Base-by-base conservation (phyloP, 768 basidiomycete genomes). In the Dentipellis fragilis region DNA sequence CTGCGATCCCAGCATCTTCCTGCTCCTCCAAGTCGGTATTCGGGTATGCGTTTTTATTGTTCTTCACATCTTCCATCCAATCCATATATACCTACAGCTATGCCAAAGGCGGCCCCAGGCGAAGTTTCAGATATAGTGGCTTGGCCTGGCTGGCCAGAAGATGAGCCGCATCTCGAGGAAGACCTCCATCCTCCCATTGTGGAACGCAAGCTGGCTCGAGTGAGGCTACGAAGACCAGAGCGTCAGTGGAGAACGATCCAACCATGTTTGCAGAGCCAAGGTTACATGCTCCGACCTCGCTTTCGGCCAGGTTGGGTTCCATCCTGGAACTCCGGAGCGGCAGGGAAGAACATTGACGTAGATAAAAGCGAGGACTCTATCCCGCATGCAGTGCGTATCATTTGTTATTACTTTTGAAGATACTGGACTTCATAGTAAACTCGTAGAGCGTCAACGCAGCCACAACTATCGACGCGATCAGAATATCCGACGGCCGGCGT, bases 231-330 rank as follows among this genome's bases (percentile, higher is more conserved):
- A 19, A 6, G 40, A 42, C 7, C 12, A 6, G 40, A 42, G 12
- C 40, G 40, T 42, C 40, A 42, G 19, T 42, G 40, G 40, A 19
- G 14, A 19, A 14, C 19, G 1, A 14, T 42, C 16, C 40, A 42
- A 4, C 40, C 40, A 16, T 42, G 40, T 9, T 9, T 59, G 4
- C 47, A 53, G 22, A 23, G 11, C 0, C 47, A 55, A 19, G 58
- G 58, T 1, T 59, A 56, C 40, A 17, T 45, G 52, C 58, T 59
- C 8, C 40, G 58, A 2, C 1, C 58, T 5, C 58, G 58, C 29
- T 59, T 45, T 4, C 58, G 42, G 17, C 49, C 48, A 19, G 51
- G 23, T 35, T 59, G 58, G 58, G 19, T 5, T 35, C 51, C 58
- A 1, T 59, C 58, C 2, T 59, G 58, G 58, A 9, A 7, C 0